phyloP scores from a whole-genome alignment of 2,329 filamentous ascomycete species.

The Pyrenochaeta sp. region DNA sequence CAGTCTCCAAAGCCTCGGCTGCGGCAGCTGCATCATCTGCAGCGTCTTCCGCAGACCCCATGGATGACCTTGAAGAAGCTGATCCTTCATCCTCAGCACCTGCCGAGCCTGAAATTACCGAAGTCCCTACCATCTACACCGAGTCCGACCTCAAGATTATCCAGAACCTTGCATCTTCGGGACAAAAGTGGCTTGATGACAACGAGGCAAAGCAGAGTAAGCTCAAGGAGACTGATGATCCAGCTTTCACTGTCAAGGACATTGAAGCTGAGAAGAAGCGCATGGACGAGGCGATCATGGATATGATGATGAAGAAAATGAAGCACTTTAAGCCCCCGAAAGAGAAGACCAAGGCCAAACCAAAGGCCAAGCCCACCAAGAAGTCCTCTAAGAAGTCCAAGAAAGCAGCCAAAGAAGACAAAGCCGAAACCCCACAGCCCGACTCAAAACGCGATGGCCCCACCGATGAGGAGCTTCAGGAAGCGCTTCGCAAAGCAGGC shows the following conservation, averaged over 20 bases:
- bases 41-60: slow-evolving; percentile 56
- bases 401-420: slow-evolving; percentile 40
- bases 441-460: slow-evolving; percentile 36
- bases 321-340: slow-evolving; percentile 53
- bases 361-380: slow-evolving; percentile 44
- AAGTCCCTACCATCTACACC: slow-evolving; percentile 66
- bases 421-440: slow-evolving; percentile 29
- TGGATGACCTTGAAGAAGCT: slow-evolving; percentile 83
- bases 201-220: slow-evolving; percentile 67
- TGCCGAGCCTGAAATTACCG: slow-evolving; percentile 34
- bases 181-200: slow-evolving; percentile 76
- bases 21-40: slow-evolving; percentile 50
- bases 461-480: slow-evolving; percentile 39
- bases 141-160: slow-evolving; percentile 74
- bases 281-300: slow-evolving; percentile 73
- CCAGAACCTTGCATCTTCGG: slow-evolving; percentile 67
- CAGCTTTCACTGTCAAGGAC: slow-evolving; percentile 76
- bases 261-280: slow-evolving; percentile 69
- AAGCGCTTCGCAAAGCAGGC: slow-evolving; percentile 42
- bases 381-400: slow-evolving; percentile 36
- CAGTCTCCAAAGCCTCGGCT: slow-evolving; percentile 52
- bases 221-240: slow-evolving; percentile 68
- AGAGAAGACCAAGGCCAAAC: slow-evolving; percentile 41
- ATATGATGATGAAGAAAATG: slow-evolving; percentile 70
- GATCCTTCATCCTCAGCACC: slow-evolving; percentile 50